Percentiles rank a stretch among this genome's conserved stretches.
These are phyloP conservation scores for Termitomyces sp. DNA, from an alignment of 1,284 basidiomycete species.

Conservation along the genomic window DNA sequence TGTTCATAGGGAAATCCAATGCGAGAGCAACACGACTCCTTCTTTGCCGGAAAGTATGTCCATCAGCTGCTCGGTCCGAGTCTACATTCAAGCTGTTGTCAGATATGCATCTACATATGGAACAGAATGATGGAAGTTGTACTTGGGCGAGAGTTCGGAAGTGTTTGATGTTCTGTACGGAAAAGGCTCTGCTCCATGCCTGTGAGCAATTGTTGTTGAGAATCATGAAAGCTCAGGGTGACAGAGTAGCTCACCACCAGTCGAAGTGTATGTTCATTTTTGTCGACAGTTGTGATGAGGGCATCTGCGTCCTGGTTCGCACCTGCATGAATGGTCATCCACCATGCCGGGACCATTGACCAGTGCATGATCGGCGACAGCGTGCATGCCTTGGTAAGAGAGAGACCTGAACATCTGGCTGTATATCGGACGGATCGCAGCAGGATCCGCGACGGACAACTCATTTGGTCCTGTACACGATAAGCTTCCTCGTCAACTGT, in stretches of 20 bases:
- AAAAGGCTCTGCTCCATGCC: neutral
- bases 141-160: neutral
- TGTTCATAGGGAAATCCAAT: slow-evolving; percentile 7
- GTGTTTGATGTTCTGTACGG: neutral
- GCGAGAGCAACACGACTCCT: neutral
- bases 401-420: neutral
- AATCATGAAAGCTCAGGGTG: neutral
- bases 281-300: neutral
- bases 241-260: neutral
- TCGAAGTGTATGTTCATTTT: neutral
- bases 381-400: neutral
- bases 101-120: neutral
- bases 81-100: neutral
- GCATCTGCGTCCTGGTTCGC: neutral
- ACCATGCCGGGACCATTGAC: neutral
- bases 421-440: neutral
- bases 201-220: neutral
- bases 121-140: neutral
- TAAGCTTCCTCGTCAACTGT: too few species aligned
- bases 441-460: neutral
- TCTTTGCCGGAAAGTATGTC: slow-evolving; percentile 3
- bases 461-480: neutral
- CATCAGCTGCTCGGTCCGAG: slow-evolving; percentile 5
- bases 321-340: neutral
- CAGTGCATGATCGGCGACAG: too few species aligned